Conservation (phyloP, 768 basidiomycete genomes). For the Russula vinacea region DNA sequence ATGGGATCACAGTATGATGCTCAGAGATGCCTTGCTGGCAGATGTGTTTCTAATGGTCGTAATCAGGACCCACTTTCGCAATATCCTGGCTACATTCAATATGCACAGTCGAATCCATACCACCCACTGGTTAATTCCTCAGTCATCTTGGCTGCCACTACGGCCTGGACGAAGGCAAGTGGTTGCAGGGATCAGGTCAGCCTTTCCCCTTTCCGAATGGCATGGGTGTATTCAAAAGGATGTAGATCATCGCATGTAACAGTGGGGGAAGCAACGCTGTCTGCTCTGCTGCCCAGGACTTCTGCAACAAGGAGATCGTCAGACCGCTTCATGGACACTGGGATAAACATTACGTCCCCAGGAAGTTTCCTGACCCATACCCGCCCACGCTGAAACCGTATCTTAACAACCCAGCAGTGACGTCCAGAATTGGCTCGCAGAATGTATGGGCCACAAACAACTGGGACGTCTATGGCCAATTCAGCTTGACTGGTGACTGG, state of each 20-base stretch:
- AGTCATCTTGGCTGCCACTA: constrained; percentile 44
- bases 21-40: not conserved
- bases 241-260: constrained; percentile 53
- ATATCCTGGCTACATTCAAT: constrained; percentile 57
- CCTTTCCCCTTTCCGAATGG: not conserved
- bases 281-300: constrained; percentile 46
- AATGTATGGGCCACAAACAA: constrained; percentile 43
- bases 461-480: constrained; percentile 46
- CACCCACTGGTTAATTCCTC: constrained; percentile 49
- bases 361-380: constrained; percentile 46
- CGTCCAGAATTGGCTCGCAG: constrained; percentile 45
- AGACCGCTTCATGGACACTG: constrained; percentile 40
- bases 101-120: constrained; percentile 54
- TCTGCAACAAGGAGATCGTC: no score
- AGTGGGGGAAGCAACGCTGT: constrained; percentile 46
- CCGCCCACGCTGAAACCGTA: constrained; percentile 43
- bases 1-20: constrained; percentile 53
- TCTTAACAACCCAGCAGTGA: constrained; percentile 35
- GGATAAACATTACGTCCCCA: constrained; percentile 55
- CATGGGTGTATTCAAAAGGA: not conserved
- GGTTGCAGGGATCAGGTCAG: constrained; percentile 53
- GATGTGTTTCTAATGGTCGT: not conserved
- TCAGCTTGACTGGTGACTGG: constrained; percentile 54
- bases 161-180: constrained; percentile 40
- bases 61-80: constrained; percentile 44